Evolutionary conservation across 2,329 filamentous ascomycete species (phyloP).

Genomic region (Didymosphaeria variabile): DNA sequence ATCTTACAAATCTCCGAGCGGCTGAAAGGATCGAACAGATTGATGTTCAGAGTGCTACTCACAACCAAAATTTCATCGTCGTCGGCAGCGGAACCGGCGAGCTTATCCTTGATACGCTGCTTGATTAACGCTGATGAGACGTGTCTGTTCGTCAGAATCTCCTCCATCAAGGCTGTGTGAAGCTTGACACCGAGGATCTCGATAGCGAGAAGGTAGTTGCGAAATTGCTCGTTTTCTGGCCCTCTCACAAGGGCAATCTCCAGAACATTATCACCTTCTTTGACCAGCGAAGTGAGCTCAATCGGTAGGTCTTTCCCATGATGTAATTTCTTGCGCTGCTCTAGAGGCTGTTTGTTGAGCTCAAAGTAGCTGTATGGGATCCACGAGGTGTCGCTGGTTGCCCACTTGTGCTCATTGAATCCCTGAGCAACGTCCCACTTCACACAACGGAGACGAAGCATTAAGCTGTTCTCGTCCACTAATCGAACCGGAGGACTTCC

Average conservation of each 20-base stretch:
- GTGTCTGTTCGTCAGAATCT: conserved; percentile 36
- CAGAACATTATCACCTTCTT: conserved; percentile 69
- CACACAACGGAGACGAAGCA: conserved; percentile 76
- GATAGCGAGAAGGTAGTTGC: conserved; percentile 71
- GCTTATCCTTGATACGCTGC: conserved; percentile 63
- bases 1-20: conserved; percentile 65
- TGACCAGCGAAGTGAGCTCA: conserved; percentile 72
- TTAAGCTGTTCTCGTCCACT: conserved; percentile 63
- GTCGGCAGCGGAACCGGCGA: conserved; percentile 58
- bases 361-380: conserved; percentile 72
- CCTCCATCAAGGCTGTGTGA: conserved; percentile 48
- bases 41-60: conserved; percentile 53
- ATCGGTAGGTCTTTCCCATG: conserved; percentile 79
- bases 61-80: conserved; percentile 62
- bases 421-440: conserved; percentile 46
- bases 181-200: conserved; percentile 70
- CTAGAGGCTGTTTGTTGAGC: conserved; percentile 66
- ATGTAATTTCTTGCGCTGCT: conserved; percentile 73
- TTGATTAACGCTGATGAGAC: conserved; percentile 61
- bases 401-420: conserved; percentile 66
- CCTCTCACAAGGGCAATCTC: conserved; percentile 53
- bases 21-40: conserved; percentile 58
- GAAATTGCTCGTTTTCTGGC: conserved; percentile 45
- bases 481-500: conserved; percentile 41
- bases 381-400: conserved; percentile 72